These are phyloP conservation scores for Citrus sp. DNA, from an alignment of 345 rosid species.

Conservation along the genomic window DNA sequence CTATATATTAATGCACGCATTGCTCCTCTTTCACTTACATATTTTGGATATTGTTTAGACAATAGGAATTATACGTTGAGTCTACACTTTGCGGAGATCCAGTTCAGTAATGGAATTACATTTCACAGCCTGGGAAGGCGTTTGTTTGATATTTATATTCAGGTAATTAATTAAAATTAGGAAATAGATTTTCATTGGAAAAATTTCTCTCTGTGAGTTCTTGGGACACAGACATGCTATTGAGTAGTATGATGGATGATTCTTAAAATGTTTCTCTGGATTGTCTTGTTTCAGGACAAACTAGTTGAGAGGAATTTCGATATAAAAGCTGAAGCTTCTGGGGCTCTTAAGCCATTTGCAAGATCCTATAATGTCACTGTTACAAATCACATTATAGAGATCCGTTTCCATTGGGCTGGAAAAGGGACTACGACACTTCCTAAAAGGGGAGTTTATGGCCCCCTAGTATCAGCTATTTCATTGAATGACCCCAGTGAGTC, in stretches of 20 bases:
- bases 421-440: slow-evolving; percentile 60
- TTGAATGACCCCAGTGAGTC: slow-evolving; percentile 28
- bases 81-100: slow-evolving; percentile 59
- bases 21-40: slow-evolving; percentile 62
- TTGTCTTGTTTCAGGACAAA: slow-evolving; percentile 32
- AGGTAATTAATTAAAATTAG: slow-evolving; percentile 33
- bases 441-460: slow-evolving; percentile 45
- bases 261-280: not conserved
- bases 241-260: not conserved
- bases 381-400: slow-evolving; percentile 36
- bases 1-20: slow-evolving; percentile 46
- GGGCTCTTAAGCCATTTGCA: slow-evolving; percentile 34
- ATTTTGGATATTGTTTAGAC: slow-evolving; percentile 61
- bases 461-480: slow-evolving; percentile 56
- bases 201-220: not conserved
- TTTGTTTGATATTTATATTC: slow-evolving; percentile 55
- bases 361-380: slow-evolving; percentile 28
- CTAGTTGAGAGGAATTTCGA: slow-evolving; percentile 49
- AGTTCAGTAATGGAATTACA: slow-evolving; percentile 43
- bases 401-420: slow-evolving; percentile 57
- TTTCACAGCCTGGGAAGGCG: slow-evolving; percentile 60
- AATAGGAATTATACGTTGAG: slow-evolving; percentile 50
- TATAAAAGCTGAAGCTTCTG: slow-evolving; percentile 43
- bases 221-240: no score
- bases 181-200: not conserved